These are phyloP conservation scores for Noccaea caerulescens DNA, from an alignment of 345 rosid species.

Conservation along the genomic window DNA sequence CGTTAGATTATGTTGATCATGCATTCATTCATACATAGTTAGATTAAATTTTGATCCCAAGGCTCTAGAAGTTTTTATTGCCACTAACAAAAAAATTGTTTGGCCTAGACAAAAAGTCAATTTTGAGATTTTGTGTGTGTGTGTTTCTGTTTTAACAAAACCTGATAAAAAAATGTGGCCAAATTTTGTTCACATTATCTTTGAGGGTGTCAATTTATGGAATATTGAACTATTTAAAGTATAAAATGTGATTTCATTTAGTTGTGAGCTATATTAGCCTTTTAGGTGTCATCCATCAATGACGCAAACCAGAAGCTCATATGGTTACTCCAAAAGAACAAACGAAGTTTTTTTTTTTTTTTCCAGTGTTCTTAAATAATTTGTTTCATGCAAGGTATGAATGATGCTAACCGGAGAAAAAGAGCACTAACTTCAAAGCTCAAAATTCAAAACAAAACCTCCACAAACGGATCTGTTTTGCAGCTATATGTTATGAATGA, in stretches of 20 bases:
- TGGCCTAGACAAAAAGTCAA: neutral
- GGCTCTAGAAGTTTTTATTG: neutral
- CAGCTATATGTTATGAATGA: too few relatives aligned
- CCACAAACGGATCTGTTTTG: too few relatives aligned
- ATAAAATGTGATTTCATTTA: conserved; percentile 28
- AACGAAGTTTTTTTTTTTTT: neutral
- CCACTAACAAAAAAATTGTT: neutral
- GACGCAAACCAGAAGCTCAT: conserved; percentile 15
- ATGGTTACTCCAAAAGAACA: conserved; percentile 5
- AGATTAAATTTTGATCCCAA: neutral
- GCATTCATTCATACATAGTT: conserved; percentile 9
- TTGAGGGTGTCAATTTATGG: conserved; percentile 3
- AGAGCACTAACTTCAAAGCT: too few relatives aligned
- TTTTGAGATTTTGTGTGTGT: neutral
- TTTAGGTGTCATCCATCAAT: conserved; percentile 27
- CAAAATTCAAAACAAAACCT: too few relatives aligned
- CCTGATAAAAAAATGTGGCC: neutral
- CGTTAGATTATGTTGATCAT: conserved; percentile 3
- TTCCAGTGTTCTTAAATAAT: too few relatives aligned
- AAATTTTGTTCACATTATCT: neutral
- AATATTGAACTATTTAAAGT: conserved; percentile 7
- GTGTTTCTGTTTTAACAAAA: neutral
- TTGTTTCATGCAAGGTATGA: too few relatives aligned
- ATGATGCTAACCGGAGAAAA: too few relatives aligned
- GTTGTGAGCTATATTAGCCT: neutral